Evolutionary conservation across 352 stramenopile species (phyloP).

Genomic region (Phytopythium helicoides): DNA sequence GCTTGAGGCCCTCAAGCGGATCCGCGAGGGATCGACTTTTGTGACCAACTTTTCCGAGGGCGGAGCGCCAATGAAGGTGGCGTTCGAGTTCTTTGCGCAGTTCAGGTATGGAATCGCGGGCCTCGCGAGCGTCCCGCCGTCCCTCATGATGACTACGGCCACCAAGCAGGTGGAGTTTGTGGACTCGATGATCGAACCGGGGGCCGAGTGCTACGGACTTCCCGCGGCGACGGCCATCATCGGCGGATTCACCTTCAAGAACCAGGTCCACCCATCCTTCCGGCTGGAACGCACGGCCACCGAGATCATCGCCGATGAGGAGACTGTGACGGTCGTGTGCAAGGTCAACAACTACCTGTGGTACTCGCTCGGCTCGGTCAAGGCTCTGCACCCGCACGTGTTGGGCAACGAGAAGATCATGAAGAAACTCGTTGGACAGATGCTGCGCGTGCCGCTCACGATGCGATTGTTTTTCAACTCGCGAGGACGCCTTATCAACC

Average conservation of each 20-base stretch:
- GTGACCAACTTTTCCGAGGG: constrained; percentile 10
- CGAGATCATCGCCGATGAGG: constrained; percentile 17
- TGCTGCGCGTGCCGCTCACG: constrained; percentile 37
- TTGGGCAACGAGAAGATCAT: constrained; percentile 32
- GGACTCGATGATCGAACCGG: constrained; percentile 20
- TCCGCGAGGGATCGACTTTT: constrained; percentile 18
- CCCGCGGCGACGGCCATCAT: constrained; percentile 21
- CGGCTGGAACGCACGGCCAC: constrained; percentile 22
- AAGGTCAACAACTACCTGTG: constrained; percentile 34
- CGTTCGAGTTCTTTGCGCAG: constrained; percentile 36
- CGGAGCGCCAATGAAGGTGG: constrained; percentile 15
- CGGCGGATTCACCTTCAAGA: constrained; percentile 27
- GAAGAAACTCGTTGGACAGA: constrained; percentile 35
- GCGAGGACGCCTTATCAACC: constrained; percentile 25
- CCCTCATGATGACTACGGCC: not conserved
- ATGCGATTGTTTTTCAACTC: constrained; percentile 40
- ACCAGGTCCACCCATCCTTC: constrained; percentile 29
- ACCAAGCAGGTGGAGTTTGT: constrained; percentile 24
- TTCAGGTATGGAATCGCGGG: constrained; percentile 24
- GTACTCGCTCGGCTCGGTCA: constrained; percentile 39
- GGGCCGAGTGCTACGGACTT: constrained; percentile 15
- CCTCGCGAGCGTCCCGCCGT: not conserved
- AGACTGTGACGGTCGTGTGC: constrained; percentile 18
- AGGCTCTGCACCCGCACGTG: constrained; percentile 45
- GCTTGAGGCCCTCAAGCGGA: constrained; percentile 16